These are phyloP conservation scores for Entomortierella parvispora DNA, from an alignment of 192 early-diverging fungal genomes.

Conservation along the genomic window DNA sequence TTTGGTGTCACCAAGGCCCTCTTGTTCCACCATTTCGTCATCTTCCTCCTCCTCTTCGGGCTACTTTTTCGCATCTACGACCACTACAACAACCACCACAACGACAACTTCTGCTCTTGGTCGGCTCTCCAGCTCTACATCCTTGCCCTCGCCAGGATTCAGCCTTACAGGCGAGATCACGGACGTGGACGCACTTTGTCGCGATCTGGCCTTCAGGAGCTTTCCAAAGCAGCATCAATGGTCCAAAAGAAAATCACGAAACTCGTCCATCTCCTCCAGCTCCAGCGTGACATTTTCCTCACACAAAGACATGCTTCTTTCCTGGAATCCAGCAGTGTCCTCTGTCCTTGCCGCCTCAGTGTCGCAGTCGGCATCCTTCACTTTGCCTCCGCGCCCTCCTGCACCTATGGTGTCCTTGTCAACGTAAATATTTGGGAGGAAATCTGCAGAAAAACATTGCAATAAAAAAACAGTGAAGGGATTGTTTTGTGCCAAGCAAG, in stretches of 20 bases:
- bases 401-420: not conserved
- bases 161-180: slow-evolving; percentile 11
- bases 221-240: slow-evolving; percentile 52
- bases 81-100: not conserved
- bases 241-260: slow-evolving; percentile 19
- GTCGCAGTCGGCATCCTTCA: not conserved
- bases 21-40: not conserved
- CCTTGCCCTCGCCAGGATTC: slow-evolving; percentile 15
- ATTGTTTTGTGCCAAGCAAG: slow-evolving; percentile 22
- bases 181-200: slow-evolving; percentile 36
- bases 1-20: not conserved
- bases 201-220: slow-evolving; percentile 34
- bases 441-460: no score
- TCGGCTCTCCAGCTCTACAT: not conserved
- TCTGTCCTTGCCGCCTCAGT: not conserved
- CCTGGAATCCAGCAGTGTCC: not conserved
- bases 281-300: no score
- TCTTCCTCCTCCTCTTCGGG: not conserved
- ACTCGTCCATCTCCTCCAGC: not conserved
- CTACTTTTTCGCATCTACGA: not conserved
- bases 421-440: not conserved
- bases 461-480: not conserved
- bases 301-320: not conserved
- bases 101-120: not conserved
- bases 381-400: not conserved